These are phyloP conservation scores for Hylodesmum podocarpum DNA, from an alignment of 306 rosid species.

Conservation along the genomic window DNA sequence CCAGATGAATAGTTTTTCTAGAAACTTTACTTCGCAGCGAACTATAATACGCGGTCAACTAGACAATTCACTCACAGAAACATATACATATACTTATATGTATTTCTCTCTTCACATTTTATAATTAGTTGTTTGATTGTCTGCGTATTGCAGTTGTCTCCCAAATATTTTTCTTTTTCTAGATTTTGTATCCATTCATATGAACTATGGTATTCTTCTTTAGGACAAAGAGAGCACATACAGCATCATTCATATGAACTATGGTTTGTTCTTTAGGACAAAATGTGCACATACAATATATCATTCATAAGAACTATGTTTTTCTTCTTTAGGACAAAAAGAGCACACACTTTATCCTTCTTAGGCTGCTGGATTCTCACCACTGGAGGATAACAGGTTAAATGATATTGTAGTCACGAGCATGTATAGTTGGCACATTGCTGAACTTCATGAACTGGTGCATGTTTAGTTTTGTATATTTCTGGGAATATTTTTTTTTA, in stretches of 20 bases:
- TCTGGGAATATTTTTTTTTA: background rate
- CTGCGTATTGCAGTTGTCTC: too few species aligned
- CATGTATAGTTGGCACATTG: background rate
- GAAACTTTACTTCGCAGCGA: too few species aligned
- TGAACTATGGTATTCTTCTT: background rate
- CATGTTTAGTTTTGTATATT: background rate
- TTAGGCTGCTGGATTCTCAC: background rate
- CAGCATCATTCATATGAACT: background rate
- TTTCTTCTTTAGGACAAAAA: slow-evolving; percentile 5
- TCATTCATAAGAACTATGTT: background rate
- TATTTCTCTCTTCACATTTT: too few species aligned
- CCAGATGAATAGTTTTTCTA: slow-evolving; percentile 10
- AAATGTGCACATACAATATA: background rate
- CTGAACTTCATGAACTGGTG: background rate
- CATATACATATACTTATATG: too few species aligned
- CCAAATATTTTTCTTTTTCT: background rate
- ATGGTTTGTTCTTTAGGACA: slow-evolving; percentile 12
- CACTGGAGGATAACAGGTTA: background rate
- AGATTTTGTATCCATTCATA: background rate
- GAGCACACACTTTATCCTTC: background rate
- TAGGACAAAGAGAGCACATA: background rate
- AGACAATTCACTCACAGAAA: too few species aligned
- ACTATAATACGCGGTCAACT: too few species aligned
- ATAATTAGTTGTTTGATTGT: too few species aligned
- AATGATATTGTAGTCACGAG: background rate